Base-by-base conservation (phyloP, 441 rosid genomes). In the Euphorbia celastroides region DNA sequence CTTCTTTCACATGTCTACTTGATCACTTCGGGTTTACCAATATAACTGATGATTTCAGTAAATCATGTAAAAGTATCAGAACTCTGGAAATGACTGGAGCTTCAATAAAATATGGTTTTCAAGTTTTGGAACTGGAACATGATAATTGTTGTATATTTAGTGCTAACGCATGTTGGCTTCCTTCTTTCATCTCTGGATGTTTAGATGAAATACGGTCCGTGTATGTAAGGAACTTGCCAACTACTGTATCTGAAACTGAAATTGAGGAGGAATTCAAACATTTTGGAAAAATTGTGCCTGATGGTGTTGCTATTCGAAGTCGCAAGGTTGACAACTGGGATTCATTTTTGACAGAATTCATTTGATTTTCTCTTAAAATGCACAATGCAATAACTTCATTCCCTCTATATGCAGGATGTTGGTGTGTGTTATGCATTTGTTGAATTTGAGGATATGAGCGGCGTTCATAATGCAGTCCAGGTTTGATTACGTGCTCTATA, bases 361-460 rank as follows among this genome's bases (percentile, higher is more conserved):
- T 31, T 10, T n/a, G 7, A 25, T 52, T 26, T 57, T n/a, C 36
- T 41, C 38, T 38, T 12, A 41, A 23, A 5, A 12, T 10, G 10
- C 36, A 34, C 52, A 41, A 46, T 64, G 59, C 69, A 75, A 62
- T 72, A 62, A 41, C 11, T 17, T 22, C 50, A 44, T 48, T 16
- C 51, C 23, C 22, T 26, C 46, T 67, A n/a, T 13, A 11, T 80
- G 74, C 84, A 88, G 91, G 91, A 88, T 78, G 80, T 86, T 42
- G 94, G 88, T 52, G 85, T 88, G 52, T 84, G 89, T 72, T 86
- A 83, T 74, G 94, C 91, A 31, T 88, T 88, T 75, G 94, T 88
- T 62, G 89, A 88, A 76, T 86, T 83, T 75, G 88, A 84, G 77
- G 91, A 86, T 65, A 76, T 84, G 78, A 50, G 62, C 16, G 75